Base-by-base conservation (phyloP, 164 flowering plant species). In the Stephania yunnanensis region DNA sequence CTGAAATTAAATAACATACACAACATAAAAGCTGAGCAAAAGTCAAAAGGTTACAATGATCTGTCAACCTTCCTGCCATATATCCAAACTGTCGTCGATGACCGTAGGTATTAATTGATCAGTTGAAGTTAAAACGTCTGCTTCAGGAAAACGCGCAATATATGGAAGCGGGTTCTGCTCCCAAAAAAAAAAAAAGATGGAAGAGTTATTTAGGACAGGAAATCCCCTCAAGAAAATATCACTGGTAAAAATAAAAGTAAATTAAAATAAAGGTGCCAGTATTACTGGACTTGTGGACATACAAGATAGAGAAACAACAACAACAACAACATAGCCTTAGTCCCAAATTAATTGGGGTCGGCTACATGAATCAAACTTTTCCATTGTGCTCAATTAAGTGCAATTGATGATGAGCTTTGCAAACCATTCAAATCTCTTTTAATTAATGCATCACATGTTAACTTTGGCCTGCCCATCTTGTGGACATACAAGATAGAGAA, bases 101-200 rank as follows among this genome's bases (percentile, higher is more conserved):
- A 95, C 98, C 71, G 99, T 95, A 55, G 98, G 97, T 68, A 88
- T 79, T 74, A 93, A 90, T 85, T 92, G 97, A 86, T 95, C 99
- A 75, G 88, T 92, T 74, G 99, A 95, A 70, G 99, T 93, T 79
- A 93, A 84, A 71, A 95, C 83, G 83, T 95, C 99, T 70, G 99
- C 99, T 76, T 76, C 92, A 68, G 97, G 98, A 82, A 86, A 93
- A 72, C 91, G 93, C 77, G 98, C 89, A 80, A 95, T 80, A 83
- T 93, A 95, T 17, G 98, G 99, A 66, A 95, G 97, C 12, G 99
- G 99, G 72, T 95, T 84, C 99, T 95, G 95, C 83, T 76, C 53
- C 75, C 83, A 73, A 76, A 61, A 9, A 72, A 42, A 72, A 74
- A 42, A 72, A 74, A 31, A 9, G 19, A 68, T 25, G 42, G 50